Evolutionary conservation across 306 rosid genomes (phyloP).

Genomic region (Calophaca sinica): DNA sequence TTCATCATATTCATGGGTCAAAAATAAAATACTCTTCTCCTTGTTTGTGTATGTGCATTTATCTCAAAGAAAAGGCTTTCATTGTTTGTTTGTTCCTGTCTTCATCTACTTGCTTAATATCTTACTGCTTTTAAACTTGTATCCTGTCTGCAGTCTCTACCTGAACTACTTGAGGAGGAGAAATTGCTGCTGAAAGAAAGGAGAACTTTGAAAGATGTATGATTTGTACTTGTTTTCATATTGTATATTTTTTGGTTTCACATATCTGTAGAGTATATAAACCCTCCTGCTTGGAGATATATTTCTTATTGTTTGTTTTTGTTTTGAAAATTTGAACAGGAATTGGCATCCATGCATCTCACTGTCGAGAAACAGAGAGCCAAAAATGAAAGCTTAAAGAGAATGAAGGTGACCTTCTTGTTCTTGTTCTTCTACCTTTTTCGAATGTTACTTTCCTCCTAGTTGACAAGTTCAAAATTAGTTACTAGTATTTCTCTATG

Average conservation of each 20-base stretch:
- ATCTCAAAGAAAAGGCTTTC: too few relatives aligned
- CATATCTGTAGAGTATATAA: too few relatives aligned
- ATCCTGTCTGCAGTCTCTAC: slow-evolving; percentile 62
- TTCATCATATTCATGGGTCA: slow-evolving; percentile 5
- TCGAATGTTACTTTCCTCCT: not conserved
- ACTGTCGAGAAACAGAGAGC: slow-evolving; percentile 63
- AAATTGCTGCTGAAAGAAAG: slow-evolving; percentile 62
- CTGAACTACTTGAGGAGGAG: slow-evolving; percentile 79
- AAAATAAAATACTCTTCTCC: not conserved
- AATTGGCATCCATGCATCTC: slow-evolving; percentile 57
- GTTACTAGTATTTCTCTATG: too few relatives aligned
- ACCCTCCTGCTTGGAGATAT: not conserved
- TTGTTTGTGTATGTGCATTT: not conserved
- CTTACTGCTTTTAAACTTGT: slow-evolving; percentile 7
- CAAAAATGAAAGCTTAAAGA: slow-evolving; percentile 62
- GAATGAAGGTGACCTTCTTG: slow-evolving; percentile 63
- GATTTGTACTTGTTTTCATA: slow-evolving; percentile 22
- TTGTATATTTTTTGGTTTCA: not conserved
- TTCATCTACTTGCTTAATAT: slow-evolving; percentile 5
- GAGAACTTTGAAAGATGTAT: slow-evolving; percentile 62
- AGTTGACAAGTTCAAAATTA: not conserved
- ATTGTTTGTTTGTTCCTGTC: not conserved
- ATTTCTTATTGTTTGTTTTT: slow-evolving; percentile 27
- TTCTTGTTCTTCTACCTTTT: slow-evolving; percentile 1
- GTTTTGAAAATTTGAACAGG: slow-evolving; percentile 56